Evolutionary conservation across 2,329 filamentous ascomycete species (phyloP).

Genomic region (Gnomoniopsis smithogilvyi): DNA sequence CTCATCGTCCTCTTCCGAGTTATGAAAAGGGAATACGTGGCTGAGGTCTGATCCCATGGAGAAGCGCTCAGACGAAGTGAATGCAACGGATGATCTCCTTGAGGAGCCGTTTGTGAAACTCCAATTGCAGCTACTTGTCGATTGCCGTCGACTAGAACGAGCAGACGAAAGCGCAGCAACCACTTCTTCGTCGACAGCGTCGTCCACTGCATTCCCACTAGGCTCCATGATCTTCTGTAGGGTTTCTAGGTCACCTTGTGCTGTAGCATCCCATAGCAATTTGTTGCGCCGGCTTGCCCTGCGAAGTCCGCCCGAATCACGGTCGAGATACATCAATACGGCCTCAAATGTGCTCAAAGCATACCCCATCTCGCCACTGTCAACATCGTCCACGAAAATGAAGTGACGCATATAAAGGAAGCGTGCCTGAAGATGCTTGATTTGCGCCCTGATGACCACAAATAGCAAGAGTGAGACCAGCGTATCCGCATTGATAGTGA

Average conservation of each 20-base stretch:
- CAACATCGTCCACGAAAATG: slow-evolving; percentile 96
- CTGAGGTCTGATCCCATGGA: slow-evolving; percentile 60
- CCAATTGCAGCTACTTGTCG: slow-evolving; percentile 37
- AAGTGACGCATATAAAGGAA: slow-evolving; percentile 96
- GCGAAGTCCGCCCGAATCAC: slow-evolving; percentile 77
- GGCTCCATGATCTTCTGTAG: slow-evolving; percentile 80
- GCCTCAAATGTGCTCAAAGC: slow-evolving; percentile 94
- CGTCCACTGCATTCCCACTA: slow-evolving; percentile 45
- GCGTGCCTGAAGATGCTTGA: slow-evolving; percentile 82
- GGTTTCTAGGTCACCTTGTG: slow-evolving; percentile 70
- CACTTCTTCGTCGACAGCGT: slow-evolving; percentile 42
- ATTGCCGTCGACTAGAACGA: slow-evolving; percentile 41
- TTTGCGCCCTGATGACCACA: slow-evolving; percentile 87
- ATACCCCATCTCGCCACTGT: slow-evolving; percentile 94
- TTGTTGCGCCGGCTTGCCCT: slow-evolving; percentile 84
- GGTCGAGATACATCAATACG: slow-evolving; percentile 81
- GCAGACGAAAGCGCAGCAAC: slow-evolving; percentile 27
- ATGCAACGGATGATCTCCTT: slow-evolving; percentile 34
- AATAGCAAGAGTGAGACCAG: slow-evolving; percentile 87
- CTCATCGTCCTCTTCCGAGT: slow-evolving; percentile 41
- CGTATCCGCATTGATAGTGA: slow-evolving; percentile 78
- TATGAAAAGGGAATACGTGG: slow-evolving; percentile 91
- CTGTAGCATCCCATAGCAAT: slow-evolving; percentile 81
- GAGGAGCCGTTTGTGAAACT: slow-evolving; percentile 42
- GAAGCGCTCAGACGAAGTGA: slow-evolving; percentile 46